Percentiles rank a stretch among this genome's conserved stretches.
Evolutionary conservation across 2,329 filamentous ascomycete species (phyloP).

Genomic region (Emydomyces testavorans): DNA sequence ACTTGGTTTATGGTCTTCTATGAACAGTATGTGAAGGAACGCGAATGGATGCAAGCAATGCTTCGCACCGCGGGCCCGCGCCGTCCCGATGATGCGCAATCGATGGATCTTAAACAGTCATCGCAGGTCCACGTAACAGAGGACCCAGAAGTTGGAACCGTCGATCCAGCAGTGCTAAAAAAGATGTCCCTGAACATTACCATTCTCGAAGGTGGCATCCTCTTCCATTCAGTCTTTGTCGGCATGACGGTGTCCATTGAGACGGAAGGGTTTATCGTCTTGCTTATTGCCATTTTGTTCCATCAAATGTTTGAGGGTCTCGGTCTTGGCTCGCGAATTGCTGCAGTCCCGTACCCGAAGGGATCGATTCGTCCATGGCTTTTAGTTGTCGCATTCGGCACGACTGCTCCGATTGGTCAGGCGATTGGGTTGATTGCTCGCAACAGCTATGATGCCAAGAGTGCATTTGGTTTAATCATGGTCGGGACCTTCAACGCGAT

Average conservation of each 20-base stretch:
- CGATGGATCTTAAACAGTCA: constrained; percentile 22
- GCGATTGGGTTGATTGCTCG: constrained; percentile 50
- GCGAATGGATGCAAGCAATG: constrained; percentile 47
- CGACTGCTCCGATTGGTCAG: constrained; percentile 53
- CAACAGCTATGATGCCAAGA: constrained; percentile 50
- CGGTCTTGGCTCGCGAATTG: constrained; percentile 60
- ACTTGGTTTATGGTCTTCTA: constrained; percentile 15
- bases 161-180: constrained; percentile 37
- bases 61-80: constrained; percentile 49
- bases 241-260: constrained; percentile 62
- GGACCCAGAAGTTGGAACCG: constrained; percentile 25
- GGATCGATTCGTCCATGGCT: constrained; percentile 49
- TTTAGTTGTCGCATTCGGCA: constrained; percentile 51
- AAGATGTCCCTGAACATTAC: constrained; percentile 58
- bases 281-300: constrained; percentile 56
- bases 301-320: constrained; percentile 69
- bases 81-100: constrained; percentile 42
- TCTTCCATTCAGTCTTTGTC: constrained; percentile 67
- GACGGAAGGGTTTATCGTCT: constrained; percentile 43
- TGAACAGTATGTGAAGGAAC: constrained; percentile 51
- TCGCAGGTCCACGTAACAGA: constrained; percentile 10
- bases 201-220: constrained; percentile 59
- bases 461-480: constrained; percentile 52
- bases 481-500: constrained; percentile 57
- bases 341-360: constrained; percentile 50